These are phyloP conservation scores for Scenedesmus sp. DNA, from an alignment of 163 green algal species.

Conservation along the genomic window DNA sequence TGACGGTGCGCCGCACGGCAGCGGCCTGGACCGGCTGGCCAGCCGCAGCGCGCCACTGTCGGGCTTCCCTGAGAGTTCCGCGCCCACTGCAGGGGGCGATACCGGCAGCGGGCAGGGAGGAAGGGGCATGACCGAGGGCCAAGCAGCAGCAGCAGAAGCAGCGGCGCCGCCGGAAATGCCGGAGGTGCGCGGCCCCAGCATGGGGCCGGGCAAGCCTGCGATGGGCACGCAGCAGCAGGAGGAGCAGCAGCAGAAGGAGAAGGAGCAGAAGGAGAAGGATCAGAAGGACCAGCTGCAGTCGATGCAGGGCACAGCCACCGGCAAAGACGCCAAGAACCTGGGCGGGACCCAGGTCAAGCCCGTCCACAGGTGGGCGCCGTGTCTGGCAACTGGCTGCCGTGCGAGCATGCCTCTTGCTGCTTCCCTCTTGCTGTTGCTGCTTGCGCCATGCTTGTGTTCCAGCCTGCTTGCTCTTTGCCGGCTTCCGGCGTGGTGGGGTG, in stretches of 20 bases:
- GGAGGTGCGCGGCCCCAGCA: neutral
- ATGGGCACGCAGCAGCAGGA: neutral
- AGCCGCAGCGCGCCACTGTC: neutral
- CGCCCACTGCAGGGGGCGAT: neutral
- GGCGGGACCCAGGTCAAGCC: constrained; percentile 1
- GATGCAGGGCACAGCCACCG: neutral
- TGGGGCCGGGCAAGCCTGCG: neutral
- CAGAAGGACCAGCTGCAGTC: neutral
- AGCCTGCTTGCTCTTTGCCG: too few species aligned
- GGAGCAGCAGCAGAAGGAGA: constrained; percentile 1
- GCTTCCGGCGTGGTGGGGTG: too few species aligned
- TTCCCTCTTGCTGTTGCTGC: too few species aligned
- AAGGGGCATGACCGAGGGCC: neutral
- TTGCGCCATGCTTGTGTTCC: too few species aligned
- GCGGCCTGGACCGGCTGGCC: neutral
- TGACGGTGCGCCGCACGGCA: neutral
- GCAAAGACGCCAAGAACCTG: constrained; percentile 13
- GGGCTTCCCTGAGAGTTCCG: neutral
- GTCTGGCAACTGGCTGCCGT: too few species aligned
- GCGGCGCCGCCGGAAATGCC: neutral
- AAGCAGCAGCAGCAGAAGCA: constrained; percentile 1
- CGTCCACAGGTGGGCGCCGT: neutral
- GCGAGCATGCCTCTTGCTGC: too few species aligned
- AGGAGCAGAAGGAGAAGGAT: neutral
- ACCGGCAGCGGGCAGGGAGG: neutral